These are phyloP conservation scores for Mrakia blollopis DNA, from an alignment of 768 basidiomycete genomes.

Conservation along the genomic window DNA sequence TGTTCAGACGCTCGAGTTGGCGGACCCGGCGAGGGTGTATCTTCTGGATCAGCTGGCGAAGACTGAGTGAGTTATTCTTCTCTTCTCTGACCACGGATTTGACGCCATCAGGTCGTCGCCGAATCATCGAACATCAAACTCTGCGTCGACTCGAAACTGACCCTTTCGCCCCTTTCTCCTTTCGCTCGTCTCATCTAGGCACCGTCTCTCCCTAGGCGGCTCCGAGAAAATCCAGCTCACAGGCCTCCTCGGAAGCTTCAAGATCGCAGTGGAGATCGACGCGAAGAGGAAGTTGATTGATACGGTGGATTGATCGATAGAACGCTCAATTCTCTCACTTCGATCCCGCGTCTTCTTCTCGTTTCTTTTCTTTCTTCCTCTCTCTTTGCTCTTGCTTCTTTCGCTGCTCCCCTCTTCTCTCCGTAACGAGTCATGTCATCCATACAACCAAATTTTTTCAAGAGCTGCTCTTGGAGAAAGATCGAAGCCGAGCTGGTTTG, in stretches of 20 bases:
- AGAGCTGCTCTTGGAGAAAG: too few relatives aligned
- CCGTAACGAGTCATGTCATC: too few relatives aligned
- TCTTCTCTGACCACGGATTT: too few relatives aligned
- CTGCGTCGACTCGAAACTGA: background rate
- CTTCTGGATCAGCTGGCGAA: constrained; percentile 88
- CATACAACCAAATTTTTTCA: too few relatives aligned
- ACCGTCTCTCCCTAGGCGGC: constrained; percentile 84
- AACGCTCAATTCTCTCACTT: too few relatives aligned
- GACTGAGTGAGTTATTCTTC: constrained; percentile 87
- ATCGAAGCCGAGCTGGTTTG: too few relatives aligned
- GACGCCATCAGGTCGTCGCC: too few relatives aligned
- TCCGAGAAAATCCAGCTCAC: constrained; percentile 92
- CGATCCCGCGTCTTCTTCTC: too few relatives aligned
- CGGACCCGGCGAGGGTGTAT: constrained; percentile 79
- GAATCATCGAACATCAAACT: too few relatives aligned
- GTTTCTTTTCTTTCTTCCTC: background rate
- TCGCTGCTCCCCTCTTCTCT: too few relatives aligned
- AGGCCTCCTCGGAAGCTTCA: constrained; percentile 85
- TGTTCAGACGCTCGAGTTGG: constrained; percentile 76
- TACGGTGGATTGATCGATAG: background rate
- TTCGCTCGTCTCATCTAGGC: constrained; percentile 51
- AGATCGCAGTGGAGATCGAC: constrained; percentile 70
- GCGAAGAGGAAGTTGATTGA: constrained; percentile 4
- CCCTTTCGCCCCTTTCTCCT: background rate
- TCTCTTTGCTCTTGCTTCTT: background rate